These are phyloP conservation scores for Starmerella sp. DNA, from an alignment of 805 yeast genomes.

Conservation along the genomic window DNA sequence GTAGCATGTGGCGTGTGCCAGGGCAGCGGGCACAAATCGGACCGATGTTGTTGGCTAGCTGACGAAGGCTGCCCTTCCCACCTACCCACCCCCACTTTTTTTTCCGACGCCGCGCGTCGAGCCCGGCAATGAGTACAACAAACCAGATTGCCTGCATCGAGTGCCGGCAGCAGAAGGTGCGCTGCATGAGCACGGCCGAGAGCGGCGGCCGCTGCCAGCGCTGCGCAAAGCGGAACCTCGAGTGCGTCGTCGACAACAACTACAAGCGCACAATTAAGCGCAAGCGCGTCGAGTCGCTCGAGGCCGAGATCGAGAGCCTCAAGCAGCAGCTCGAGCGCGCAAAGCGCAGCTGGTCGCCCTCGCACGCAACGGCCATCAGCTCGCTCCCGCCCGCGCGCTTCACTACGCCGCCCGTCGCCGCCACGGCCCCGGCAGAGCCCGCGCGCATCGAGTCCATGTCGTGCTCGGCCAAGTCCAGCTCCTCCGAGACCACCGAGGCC, in stretches of 20 bases:
- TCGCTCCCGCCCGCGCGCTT: conserved; percentile 12
- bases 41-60: neutral
- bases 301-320: conserved; percentile 44
- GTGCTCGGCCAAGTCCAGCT: conserved; percentile 51
- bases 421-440: neutral
- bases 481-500: conserved; percentile 39
- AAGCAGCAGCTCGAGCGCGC: conserved; percentile 1
- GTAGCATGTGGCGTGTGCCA: conserved; percentile 2
- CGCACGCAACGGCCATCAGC: neutral
- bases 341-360: conserved; percentile 4
- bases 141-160: conserved; percentile 66
- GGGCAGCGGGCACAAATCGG: neutral
- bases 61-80: neutral
- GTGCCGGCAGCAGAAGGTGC: conserved; percentile 81
- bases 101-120: neutral
- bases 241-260: conserved; percentile 65
- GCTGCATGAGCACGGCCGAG: conserved; percentile 35
- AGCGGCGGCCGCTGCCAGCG: conserved; percentile 66
- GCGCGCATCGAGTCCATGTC: conserved; percentile 16
- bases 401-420: neutral
- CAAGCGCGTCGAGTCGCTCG: conserved; percentile 39
- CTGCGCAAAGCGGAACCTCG: conserved; percentile 57
- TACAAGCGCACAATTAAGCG: conserved; percentile 85
- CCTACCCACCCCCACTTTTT: neutral
- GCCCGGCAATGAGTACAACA: conserved; percentile 3